phyloP scores from a whole-genome alignment of 306 rosid species.

The Trifolium pratense region DNA sequence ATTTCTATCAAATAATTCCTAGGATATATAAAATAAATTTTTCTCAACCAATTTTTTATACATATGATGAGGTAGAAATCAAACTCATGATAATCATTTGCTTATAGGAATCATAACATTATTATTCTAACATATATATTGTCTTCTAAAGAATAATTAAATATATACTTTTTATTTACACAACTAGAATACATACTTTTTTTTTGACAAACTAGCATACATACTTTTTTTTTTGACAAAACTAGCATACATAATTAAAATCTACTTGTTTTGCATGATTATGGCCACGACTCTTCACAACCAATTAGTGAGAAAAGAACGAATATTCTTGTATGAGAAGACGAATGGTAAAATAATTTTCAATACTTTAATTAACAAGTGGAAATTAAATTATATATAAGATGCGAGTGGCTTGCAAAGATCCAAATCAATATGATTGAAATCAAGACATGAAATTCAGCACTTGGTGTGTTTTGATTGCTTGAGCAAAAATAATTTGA shows the following conservation, averaged over 20 bases:
- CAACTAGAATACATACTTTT: no score
- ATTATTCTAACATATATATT: not conserved
- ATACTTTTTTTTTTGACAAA: no score
- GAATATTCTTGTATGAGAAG: not conserved
- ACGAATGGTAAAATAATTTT: not conserved
- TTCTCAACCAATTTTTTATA: no score
- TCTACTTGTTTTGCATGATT: constrained; percentile 19
- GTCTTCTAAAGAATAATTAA: no score
- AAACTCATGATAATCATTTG: no score
- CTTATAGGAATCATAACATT: not conserved
- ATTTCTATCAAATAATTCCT: no score
- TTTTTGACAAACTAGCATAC: no score
- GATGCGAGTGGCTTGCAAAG: not conserved
- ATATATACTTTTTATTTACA: no score
- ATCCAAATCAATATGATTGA: constrained; percentile 26
- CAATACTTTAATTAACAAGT: not conserved
- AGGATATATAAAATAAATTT: no score
- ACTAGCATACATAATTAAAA: not conserved
- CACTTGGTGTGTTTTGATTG: not conserved
- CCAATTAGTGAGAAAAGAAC: constrained; percentile 1
- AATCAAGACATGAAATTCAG: not conserved
- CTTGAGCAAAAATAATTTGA: no score
- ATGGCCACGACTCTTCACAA: not conserved
- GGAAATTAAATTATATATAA: not conserved
- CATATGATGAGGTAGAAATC: no score